Base-by-base conservation (phyloP, 441 rosid genomes). In the Pelargonium australe region DNA sequence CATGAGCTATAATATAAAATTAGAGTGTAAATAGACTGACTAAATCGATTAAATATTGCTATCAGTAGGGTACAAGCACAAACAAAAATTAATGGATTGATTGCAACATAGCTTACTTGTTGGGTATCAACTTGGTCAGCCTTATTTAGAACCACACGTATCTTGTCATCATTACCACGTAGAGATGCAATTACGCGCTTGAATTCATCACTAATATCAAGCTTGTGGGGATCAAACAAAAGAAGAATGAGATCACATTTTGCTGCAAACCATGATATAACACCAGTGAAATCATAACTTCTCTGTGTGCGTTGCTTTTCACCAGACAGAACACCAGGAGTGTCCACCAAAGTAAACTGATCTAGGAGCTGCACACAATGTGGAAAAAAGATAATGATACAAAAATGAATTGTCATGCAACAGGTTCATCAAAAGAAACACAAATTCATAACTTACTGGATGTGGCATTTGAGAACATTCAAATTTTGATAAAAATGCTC, bases 401-500 rank as follows among this genome's bases (percentile, higher is more conserved):
- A 10, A 57, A 16, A 17, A 57, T 19, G 8, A 17, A 57, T 57
- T 55, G 20, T 31, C 37, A 20, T 6, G 25, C 12, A 57, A 57
- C 20, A 17, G 62, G 17, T 57, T 57, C 20, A 57, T 57, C 62
- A 17, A 57, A 14, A 57, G 11, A 57, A 57, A 17, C 12, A 57
- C 28, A 57, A 53, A 19, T 7, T 57, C 28, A 57, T 19, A 16
- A 57, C 62, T 57, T 25, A 79, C 92, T 81, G 62, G 87, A 75
- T 95, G 99, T 70, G 97, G 97, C 99, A 95, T 89, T 80, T 91
- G 97, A 76, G 99, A 92, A 73, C 99, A 91, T 80, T 95, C 96
- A 78, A 91, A 91, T 84, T 91, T 95, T 2, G 97, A 95, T 80
- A 95, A 81, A 84, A 95, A 95, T 34, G 97, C 87, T 69, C 92